These are phyloP conservation scores for Peziza echinospora DNA, from an alignment of 495 filamentous ascomycete genomes.

Conservation along the genomic window DNA sequence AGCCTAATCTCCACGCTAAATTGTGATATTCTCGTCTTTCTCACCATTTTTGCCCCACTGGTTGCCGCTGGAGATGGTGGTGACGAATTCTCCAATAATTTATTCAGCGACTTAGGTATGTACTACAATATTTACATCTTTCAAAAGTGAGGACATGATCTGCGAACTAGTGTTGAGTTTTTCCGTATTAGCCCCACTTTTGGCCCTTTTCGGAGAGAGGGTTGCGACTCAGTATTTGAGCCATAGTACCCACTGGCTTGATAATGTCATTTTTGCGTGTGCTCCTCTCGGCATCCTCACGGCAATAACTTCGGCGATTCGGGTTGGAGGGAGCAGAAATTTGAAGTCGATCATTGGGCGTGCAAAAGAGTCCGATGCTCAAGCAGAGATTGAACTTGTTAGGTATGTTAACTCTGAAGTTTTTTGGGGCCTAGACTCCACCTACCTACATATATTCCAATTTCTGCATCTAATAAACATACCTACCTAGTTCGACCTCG, in stretches of 20 bases:
- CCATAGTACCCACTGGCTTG: constrained; percentile 3
- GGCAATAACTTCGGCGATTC: constrained; percentile 1
- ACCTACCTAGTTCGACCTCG: not conserved
- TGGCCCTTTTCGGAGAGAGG: constrained; percentile 5
- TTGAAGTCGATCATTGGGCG: constrained; percentile 5
- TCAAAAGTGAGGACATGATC: not conserved
- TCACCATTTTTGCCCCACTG: too few relatives aligned
- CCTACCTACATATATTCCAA: not conserved
- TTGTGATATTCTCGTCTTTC: too few relatives aligned
- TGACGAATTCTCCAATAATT: constrained; percentile 8
- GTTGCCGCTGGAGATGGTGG: too few relatives aligned
- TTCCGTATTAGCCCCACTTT: not conserved
- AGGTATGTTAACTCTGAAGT: not conserved
- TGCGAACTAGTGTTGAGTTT: not conserved
- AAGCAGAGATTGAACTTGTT: constrained; percentile 4
- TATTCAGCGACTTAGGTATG: constrained; percentile 7
- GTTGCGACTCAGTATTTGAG: constrained; percentile 6
- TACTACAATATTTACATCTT: not conserved
- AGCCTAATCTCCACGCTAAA: too few relatives aligned
- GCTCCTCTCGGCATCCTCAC: constrained; percentile 5
- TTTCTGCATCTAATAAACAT: not conserved
- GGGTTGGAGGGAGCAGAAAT: constrained; percentile 2
- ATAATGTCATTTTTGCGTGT: constrained; percentile 4
- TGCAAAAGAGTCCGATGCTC: constrained; percentile 1
- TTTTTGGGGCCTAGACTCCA: not conserved